phyloP scores from a whole-genome alignment of 495 filamentous ascomycete species.

The Echria macrotheca region DNA sequence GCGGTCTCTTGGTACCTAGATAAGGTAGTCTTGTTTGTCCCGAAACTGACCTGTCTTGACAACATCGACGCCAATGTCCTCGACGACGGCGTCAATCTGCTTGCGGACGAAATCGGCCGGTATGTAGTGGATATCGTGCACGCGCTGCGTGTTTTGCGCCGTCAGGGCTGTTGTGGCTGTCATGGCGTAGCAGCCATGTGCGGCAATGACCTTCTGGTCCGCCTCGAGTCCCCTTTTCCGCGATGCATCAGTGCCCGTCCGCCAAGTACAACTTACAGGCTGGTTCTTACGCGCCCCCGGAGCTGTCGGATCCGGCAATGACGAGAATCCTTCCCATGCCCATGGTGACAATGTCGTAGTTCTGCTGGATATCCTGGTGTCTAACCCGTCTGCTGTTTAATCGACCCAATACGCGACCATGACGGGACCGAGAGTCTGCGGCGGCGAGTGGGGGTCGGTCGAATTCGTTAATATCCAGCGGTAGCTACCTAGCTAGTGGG shows the following conservation, averaged over 20 bases:
- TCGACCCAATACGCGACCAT: too few species aligned
- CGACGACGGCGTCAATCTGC: constrained; percentile 76
- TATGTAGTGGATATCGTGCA: constrained; percentile 72
- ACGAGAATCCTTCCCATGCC: constrained; percentile 57
- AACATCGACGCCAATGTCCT: constrained; percentile 81
- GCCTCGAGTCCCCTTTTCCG: constrained; percentile 80
- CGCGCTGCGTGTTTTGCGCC: constrained; percentile 86
- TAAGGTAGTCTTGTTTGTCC: too few species aligned
- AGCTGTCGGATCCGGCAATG: constrained; percentile 87
- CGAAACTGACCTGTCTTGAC: constrained; percentile 75
- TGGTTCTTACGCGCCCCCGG: constrained; percentile 72
- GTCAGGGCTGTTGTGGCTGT: constrained; percentile 95
- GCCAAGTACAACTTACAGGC: not conserved
- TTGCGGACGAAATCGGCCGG: constrained; percentile 74
- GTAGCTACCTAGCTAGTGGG: constrained; percentile 3
- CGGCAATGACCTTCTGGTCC: constrained; percentile 90
- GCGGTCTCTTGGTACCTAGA: too few species aligned
- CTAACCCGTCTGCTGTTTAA: too few species aligned
- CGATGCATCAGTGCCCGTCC: constrained; percentile 9
- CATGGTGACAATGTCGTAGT: too few species aligned
- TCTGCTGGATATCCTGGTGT: too few species aligned
- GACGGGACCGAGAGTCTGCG: too few species aligned
- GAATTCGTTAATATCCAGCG: not conserved
- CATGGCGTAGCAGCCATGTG: constrained; percentile 90
- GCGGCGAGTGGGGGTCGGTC: not conserved